phyloP scores from a whole-genome alignment of 176 grass and related monocot species.

The Bromus sterilis region DNA sequence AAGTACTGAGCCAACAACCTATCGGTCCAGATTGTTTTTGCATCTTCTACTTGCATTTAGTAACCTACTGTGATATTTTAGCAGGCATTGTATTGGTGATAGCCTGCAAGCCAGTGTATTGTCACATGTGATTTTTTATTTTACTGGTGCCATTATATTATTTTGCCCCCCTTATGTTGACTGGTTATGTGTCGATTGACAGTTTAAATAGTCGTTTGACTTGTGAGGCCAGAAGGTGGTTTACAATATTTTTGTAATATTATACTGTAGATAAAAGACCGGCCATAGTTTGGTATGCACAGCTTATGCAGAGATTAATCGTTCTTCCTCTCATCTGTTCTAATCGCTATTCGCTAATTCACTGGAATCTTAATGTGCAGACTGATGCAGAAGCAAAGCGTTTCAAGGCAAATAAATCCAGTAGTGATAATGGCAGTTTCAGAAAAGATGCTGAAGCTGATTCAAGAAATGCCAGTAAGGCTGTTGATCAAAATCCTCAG shows the following conservation, averaged over 20 bases:
- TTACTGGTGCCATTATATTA: not conserved
- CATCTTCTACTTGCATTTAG: constrained; percentile 14
- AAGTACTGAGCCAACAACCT: constrained; percentile 7
- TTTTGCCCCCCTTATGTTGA: not conserved
- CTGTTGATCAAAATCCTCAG: constrained; percentile 44
- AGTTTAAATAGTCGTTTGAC: not conserved
- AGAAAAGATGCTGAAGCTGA: constrained; percentile 61
- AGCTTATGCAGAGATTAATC: not conserved
- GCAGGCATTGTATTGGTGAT: not conserved
- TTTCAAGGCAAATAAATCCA: constrained; percentile 56
- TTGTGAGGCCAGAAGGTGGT: not conserved
- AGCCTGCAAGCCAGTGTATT: not conserved
- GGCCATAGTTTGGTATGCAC: not conserved
- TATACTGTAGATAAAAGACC: not conserved
- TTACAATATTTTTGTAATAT: not conserved
- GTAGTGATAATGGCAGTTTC: constrained; percentile 38
- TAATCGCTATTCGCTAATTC: not conserved
- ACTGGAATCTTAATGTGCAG: constrained; percentile 28
- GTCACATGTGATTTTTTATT: not conserved
- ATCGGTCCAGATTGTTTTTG: constrained; percentile 14
- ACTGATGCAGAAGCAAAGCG: constrained; percentile 53
- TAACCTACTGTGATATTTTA: not conserved
- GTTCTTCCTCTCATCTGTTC: not conserved
- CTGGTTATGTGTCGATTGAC: not conserved
- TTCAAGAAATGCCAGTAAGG: constrained; percentile 50